Conservation (phyloP, 2,329 filamentous ascomycete species). For the Conoideocrella luteorostrata region DNA sequence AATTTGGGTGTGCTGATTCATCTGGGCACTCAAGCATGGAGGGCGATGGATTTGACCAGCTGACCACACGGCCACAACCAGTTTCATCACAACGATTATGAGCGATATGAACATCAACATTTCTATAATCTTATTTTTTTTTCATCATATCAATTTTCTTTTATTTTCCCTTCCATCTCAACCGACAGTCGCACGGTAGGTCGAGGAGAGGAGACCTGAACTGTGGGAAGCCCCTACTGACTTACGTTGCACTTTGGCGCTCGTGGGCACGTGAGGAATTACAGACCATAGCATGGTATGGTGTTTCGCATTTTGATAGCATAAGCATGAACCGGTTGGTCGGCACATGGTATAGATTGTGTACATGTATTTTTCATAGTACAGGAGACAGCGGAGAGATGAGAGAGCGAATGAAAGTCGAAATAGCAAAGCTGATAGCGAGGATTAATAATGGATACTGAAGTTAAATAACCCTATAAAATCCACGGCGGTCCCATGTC, state of each 20-base stretch:
- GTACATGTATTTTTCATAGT: constrained; percentile 7
- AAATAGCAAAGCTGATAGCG: background rate
- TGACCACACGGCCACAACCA: no score
- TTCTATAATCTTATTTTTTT: background rate
- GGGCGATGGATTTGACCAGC: no score
- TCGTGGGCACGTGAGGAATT: background rate
- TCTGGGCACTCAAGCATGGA: no score
- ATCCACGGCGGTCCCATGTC: no score
- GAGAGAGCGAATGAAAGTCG: constrained; percentile 7
- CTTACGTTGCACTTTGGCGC: background rate
- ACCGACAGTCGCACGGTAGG: no score
- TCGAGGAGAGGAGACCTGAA: no score
- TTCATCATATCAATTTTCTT: background rate
- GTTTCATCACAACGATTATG: no score
- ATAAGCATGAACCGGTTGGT: constrained; percentile 1
- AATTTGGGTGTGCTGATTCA: no score
- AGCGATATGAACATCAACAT: no score
- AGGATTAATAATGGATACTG: background rate
- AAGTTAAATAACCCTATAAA: background rate
- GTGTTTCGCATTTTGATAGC: constrained; percentile 4
- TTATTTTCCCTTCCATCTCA: background rate
- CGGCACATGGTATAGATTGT: constrained; percentile 10
- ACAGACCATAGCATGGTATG: background rate
- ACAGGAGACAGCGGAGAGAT: constrained; percentile 1
- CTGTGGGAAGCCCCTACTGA: no score